Conservation (phyloP, 352 stramenopile genomes). For the Phytophthora ohioensis region DNA sequence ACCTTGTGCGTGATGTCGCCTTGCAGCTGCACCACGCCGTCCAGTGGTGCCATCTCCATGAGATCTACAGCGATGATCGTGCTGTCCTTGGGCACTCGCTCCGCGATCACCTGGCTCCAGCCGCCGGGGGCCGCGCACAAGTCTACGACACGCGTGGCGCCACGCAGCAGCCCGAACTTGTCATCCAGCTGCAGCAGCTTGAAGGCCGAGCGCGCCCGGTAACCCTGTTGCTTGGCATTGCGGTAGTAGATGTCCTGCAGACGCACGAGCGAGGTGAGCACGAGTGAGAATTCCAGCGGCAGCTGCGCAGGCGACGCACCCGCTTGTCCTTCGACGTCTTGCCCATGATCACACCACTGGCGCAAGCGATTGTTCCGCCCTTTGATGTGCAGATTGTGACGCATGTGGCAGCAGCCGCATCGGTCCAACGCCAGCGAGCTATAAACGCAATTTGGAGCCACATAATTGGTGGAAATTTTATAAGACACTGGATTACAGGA, state of each 20-base stretch:
- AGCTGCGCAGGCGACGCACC: constrained; percentile 46
- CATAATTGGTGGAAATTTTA: neutral
- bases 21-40: constrained; percentile 76
- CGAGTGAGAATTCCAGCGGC: neutral
- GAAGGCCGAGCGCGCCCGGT: constrained; percentile 97
- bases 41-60: constrained; percentile 98
- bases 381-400: constrained; percentile 16
- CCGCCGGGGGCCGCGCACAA: constrained; percentile 85
- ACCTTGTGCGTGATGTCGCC: constrained; percentile 86
- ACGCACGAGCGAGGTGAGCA: neutral
- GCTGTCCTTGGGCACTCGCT: constrained; percentile 59
- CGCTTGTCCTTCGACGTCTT: constrained; percentile 94
- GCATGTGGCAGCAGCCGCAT: constrained; percentile 15
- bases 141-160: constrained; percentile 86
- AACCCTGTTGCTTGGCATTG: constrained; percentile 94
- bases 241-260: constrained; percentile 93
- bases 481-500: constrained; percentile 16
- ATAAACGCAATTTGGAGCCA: neutral
- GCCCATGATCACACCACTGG: constrained; percentile 61
- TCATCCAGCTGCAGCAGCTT: constrained; percentile 99
- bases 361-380: constrained; percentile 22
- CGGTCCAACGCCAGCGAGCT: constrained; percentile 13
- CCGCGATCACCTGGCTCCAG: constrained; percentile 88
- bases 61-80: constrained; percentile 85
- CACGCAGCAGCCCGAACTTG: constrained; percentile 95